phyloP scores from a whole-genome alignment of 2,329 filamentous ascomycete species.

The Huntiella decipiens region DNA sequence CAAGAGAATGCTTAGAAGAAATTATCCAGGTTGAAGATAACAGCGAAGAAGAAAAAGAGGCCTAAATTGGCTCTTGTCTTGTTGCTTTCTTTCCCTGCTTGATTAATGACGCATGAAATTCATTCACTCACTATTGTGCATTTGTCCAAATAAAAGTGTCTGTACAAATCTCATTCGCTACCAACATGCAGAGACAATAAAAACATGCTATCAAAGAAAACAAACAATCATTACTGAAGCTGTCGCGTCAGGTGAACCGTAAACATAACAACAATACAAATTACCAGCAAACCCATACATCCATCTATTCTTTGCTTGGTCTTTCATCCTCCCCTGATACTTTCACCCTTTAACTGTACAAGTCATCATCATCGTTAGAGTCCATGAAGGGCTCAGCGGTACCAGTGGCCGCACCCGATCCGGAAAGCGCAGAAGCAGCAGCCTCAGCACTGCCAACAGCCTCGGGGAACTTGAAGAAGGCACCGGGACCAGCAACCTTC shows the following conservation, averaged over 20 bases:
- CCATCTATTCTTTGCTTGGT: conserved; percentile 1
- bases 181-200: neutral
- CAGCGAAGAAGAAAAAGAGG: neutral
- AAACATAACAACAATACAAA: conserved; percentile 2
- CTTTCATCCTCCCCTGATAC: neutral
- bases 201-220: neutral
- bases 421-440: conserved; percentile 3
- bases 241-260: conserved; percentile 3
- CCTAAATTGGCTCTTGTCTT: neutral
- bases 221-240: neutral
- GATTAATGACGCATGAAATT: no score
- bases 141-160: no score
- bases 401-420: conserved; percentile 37
- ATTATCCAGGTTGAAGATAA: conserved; percentile 23
- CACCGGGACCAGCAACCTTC: conserved; percentile 92
- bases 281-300: neutral
- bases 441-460: conserved; percentile 39
- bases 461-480: conserved; percentile 92
- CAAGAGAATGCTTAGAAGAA: conserved; percentile 37
- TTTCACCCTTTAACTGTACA: conserved; percentile 47
- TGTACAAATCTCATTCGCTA: neutral
- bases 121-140: no score
- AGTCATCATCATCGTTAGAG: conserved; percentile 83
- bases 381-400: conserved; percentile 54
- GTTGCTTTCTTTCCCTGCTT: neutral